phyloP scores from a whole-genome alignment of 2,329 filamentous ascomycete genomes.

The Fusarium sp. region DNA sequence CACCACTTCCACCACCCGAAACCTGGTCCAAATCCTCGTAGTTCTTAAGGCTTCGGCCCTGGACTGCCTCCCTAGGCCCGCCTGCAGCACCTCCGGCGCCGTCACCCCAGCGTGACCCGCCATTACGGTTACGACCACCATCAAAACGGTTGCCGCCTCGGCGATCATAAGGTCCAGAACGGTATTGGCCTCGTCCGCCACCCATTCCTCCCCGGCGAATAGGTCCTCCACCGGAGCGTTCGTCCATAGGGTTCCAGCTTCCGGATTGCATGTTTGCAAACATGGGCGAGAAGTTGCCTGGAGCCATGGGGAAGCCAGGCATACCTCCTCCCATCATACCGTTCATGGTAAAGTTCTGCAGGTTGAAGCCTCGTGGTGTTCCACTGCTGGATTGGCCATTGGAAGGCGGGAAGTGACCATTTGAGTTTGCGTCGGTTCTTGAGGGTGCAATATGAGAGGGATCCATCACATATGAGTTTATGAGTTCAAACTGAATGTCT shows the following conservation, averaged over 20 bases:
- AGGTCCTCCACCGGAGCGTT: conserved; percentile 73
- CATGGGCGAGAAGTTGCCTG: conserved; percentile 61
- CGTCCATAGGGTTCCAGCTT: conserved; percentile 62
- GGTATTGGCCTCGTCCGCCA: conserved; percentile 63
- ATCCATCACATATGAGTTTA: conserved; percentile 94
- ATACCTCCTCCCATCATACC: conserved; percentile 63
- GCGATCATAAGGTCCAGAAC: conserved; percentile 79
- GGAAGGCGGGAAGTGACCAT: conserved; percentile 89
- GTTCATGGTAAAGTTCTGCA: conserved; percentile 75
- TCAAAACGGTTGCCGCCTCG: conserved; percentile 66
- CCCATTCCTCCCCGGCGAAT: conserved; percentile 72
- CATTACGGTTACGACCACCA: conserved; percentile 58
- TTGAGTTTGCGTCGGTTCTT: conserved; percentile 91
- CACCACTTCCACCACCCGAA: conserved; percentile 76
- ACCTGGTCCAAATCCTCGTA: conserved; percentile 97
- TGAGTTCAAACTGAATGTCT: conserved; percentile 75
- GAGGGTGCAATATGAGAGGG: conserved; percentile 94
- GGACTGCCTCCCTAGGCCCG: conserved; percentile 89
- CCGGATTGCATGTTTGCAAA: conserved; percentile 62
- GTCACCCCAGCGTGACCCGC: conserved; percentile 74
- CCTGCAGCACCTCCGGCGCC: conserved; percentile 80
- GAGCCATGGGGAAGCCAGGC: conserved; percentile 65
- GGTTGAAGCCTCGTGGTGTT: conserved; percentile 90
- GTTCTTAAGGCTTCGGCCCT: conserved; percentile 91
- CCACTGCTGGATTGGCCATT: conserved; percentile 80